Conservation (phyloP, 2,329 filamentous ascomycete genomes). For the Westerdykella sp. region DNA sequence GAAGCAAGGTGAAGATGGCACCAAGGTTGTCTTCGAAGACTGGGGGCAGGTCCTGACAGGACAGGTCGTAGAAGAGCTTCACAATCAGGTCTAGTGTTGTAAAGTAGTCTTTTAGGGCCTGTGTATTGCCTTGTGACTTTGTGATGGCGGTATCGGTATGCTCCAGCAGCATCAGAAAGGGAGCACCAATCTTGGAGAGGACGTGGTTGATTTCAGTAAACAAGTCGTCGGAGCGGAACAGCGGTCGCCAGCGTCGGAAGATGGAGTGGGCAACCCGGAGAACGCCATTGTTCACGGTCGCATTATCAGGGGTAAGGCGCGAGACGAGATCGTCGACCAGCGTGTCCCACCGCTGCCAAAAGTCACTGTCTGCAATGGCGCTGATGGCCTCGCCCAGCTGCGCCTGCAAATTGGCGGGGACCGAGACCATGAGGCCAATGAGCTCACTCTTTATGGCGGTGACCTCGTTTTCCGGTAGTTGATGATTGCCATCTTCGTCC, state of each 20-base stretch:
- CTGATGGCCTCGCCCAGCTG: conserved; percentile 96
- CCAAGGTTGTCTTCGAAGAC: conserved; percentile 86
- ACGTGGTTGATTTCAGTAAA: conserved; percentile 98
- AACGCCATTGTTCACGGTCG: conserved; percentile 84
- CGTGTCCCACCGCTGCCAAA: conserved; percentile 95
- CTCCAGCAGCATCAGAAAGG: conserved; percentile 75
- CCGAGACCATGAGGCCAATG: conserved; percentile 92
- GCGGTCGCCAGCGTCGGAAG: conserved; percentile 89
- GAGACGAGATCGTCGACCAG: conserved; percentile 87
- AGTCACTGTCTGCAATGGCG: conserved; percentile 95
- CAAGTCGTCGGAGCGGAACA: conserved; percentile 87
- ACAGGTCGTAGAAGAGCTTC: conserved; percentile 92
- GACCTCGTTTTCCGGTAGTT: conserved; percentile 76
- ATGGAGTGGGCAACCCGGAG: conserved; percentile 97
- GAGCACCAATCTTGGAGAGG: conserved; percentile 71
- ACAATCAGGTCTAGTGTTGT: conserved; percentile 80
- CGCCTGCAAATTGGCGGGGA: conserved; percentile 78
- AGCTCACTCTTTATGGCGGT: conserved; percentile 88
- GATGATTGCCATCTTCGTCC: conserved; percentile 91
- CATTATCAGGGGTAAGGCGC: conserved; percentile 73
- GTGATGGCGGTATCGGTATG: conserved; percentile 65
- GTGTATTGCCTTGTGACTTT: conserved; percentile 68
- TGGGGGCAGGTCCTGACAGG: conserved; percentile 92
- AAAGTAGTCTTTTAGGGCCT: conserved; percentile 69
- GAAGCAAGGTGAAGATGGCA: conserved; percentile 69